These are phyloP conservation scores for Diutina neorugosa DNA, from an alignment of 1,139 yeast genomes.

Conservation along the genomic window DNA sequence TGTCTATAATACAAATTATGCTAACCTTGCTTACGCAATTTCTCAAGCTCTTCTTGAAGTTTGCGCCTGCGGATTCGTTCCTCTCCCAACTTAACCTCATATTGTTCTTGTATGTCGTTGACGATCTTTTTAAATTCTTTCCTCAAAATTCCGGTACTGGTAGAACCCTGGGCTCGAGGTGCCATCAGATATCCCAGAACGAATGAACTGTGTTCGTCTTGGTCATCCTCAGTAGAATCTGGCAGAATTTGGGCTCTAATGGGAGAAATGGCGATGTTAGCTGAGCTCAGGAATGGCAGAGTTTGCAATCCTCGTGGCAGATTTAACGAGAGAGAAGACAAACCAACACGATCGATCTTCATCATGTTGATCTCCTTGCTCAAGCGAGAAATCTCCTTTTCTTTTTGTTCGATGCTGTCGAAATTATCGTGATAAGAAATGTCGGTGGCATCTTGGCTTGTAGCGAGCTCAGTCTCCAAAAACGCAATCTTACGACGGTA, in stretches of 20 bases:
- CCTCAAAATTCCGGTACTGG: constrained; percentile 38
- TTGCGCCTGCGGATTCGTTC: constrained; percentile 45
- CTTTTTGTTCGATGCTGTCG: constrained; percentile 23
- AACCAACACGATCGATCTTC: constrained; percentile 37
- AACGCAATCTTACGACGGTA: constrained; percentile 31
- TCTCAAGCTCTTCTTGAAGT: constrained; percentile 13
- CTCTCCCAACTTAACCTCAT: constrained; percentile 44
- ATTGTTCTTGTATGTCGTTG: constrained; percentile 47
- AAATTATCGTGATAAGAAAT: not conserved
- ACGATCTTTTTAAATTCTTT: constrained; percentile 64
- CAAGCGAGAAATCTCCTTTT: constrained; percentile 32
- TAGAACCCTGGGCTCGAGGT: constrained; percentile 2
- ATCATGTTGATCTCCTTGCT: constrained; percentile 37
- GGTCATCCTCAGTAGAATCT: not conserved
- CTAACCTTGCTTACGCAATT: not conserved
- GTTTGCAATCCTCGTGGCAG: not conserved
- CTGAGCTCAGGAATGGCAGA: not conserved
- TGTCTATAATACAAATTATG: not conserved
- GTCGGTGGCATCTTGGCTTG: not conserved
- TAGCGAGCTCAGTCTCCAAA: constrained; percentile 33
- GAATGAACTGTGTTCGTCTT: not conserved
- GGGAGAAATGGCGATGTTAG: not conserved
- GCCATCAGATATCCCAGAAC: not conserved
- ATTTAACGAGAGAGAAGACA: not conserved
- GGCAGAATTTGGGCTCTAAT: not conserved